These are phyloP conservation scores for Geotrichum candidum DNA, from an alignment of 1,139 yeast species.

Conservation along the genomic window DNA sequence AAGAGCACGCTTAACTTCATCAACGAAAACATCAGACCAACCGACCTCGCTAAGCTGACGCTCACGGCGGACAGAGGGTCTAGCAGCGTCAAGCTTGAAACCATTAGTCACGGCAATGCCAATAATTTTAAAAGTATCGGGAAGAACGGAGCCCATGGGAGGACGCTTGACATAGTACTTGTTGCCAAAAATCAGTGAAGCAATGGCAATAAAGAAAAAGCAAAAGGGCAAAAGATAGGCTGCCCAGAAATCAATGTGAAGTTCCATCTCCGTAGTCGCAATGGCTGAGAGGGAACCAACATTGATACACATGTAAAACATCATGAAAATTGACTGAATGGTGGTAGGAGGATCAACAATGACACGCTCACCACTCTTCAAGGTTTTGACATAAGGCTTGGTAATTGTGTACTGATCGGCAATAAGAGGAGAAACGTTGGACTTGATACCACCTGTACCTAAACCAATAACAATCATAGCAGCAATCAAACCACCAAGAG, in stretches of 20 bases:
- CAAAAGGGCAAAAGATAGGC: constrained; percentile 66
- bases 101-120: constrained; percentile 45
- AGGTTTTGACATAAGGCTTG: constrained; percentile 52
- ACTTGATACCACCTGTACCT: constrained; percentile 79
- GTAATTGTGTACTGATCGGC: constrained; percentile 66
- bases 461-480: constrained; percentile 65
- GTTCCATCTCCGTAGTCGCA: constrained; percentile 69
- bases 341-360: constrained; percentile 68
- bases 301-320: constrained; percentile 76
- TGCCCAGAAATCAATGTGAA: constrained; percentile 69
- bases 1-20: constrained; percentile 53
- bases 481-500: constrained; percentile 48
- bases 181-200: constrained; percentile 51
- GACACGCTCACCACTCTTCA: constrained; percentile 58
- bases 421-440: constrained; percentile 71
- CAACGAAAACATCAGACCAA: constrained; percentile 59
- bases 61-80: constrained; percentile 43
- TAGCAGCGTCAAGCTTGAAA: constrained; percentile 49
- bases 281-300: constrained; percentile 73
- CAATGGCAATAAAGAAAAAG: constrained; percentile 54
- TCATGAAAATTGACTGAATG: constrained; percentile 65
- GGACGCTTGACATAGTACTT: constrained; percentile 55
- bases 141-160: constrained; percentile 57
- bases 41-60: constrained; percentile 42
- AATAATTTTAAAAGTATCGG: constrained; percentile 48